Evolutionary conservation across 768 basidiomycete genomes (phyloP).

Genomic region (Phlebiopsis flavidoalba): DNA sequence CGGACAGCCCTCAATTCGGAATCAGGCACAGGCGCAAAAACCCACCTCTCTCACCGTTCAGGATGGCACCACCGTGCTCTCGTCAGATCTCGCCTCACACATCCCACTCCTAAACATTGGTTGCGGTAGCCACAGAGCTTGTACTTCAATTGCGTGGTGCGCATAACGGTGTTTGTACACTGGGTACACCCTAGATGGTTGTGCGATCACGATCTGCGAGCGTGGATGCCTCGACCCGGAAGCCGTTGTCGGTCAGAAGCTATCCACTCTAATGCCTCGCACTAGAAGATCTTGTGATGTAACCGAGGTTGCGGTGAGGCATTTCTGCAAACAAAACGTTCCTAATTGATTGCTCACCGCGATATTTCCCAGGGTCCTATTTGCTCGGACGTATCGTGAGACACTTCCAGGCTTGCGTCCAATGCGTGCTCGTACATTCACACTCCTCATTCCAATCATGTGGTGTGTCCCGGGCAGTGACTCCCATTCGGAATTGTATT

Average conservation of each 20-base stretch:
- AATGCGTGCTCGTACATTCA: neutral
- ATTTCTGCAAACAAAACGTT: neutral
- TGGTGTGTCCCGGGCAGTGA: neutral
- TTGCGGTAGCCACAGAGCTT: too few relatives aligned
- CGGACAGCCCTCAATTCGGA: too few relatives aligned
- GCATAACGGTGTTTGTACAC: too few relatives aligned
- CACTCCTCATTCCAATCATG: neutral
- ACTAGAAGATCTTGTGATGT: neutral
- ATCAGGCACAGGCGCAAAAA: too few relatives aligned
- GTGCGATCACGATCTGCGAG: neutral
- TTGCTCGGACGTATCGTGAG: neutral
- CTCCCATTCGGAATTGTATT: neutral
- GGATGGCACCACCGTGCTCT: too few relatives aligned
- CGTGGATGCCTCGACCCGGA: neutral
- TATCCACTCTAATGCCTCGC: neutral
- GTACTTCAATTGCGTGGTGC: too few relatives aligned
- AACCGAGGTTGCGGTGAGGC: neutral
- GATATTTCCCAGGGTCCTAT: neutral
- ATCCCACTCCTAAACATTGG: too few relatives aligned
- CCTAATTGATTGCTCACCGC: neutral
- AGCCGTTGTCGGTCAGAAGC: neutral
- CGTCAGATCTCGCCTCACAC: too few relatives aligned
- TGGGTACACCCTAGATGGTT: neutral
- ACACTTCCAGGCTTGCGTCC: neutral
- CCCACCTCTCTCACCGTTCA: too few relatives aligned